Conservation (phyloP, 805 yeast species). For the Starmerella tilneyi region DNA sequence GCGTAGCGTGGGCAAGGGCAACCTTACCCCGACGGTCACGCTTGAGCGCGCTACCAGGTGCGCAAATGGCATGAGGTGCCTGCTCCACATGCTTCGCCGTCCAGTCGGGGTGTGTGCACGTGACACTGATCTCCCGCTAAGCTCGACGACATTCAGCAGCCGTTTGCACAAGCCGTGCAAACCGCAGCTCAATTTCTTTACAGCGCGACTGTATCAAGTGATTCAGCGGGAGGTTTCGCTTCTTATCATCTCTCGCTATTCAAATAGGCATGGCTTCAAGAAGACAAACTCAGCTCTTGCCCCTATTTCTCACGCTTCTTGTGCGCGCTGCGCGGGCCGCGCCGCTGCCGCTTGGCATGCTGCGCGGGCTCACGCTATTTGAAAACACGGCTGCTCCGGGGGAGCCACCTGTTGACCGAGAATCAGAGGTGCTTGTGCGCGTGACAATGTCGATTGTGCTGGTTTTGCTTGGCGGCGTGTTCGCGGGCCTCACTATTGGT, state of each 20-base stretch:
- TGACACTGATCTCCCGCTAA: no score
- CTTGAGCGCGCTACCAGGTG: not conserved
- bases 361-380: not conserved
- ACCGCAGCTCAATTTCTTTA: no score
- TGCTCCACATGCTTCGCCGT: no score
- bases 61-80: no score
- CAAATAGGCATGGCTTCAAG: not conserved
- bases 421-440: constrained; percentile 13
- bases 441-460: constrained; percentile 27
- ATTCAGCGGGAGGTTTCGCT: not conserved
- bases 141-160: no score
- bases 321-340: not conserved
- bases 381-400: not conserved
- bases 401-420: constrained; percentile 2
- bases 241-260: not conserved
- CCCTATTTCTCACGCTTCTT: not conserved
- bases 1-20: not conserved
- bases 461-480: constrained; percentile 34
- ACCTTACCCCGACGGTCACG: not conserved
- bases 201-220: not conserved
- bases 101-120: no score
- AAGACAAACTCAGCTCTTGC: constrained; percentile 1
- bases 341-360: constrained; percentile 1
- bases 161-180: no score
- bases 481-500: constrained; percentile 64